These are phyloP conservation scores for Dinochytrium kinnereticum DNA, from an alignment of 371 early-diverging fungal genomes.

Conservation along the genomic window DNA sequence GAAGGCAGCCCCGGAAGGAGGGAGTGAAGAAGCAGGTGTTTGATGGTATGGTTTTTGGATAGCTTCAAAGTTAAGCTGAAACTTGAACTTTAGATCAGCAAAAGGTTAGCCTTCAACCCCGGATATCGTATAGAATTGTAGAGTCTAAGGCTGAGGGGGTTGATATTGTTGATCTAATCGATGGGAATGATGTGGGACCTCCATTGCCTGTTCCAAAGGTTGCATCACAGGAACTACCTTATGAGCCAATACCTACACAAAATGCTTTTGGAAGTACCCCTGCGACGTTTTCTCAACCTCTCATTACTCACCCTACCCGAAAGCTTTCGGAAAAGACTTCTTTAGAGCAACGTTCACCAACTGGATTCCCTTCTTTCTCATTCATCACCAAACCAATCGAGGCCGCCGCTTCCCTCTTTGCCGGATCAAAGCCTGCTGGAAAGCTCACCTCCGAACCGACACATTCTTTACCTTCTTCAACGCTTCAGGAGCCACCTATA, in stretches of 20 bases:
- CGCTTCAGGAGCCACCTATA: background rate
- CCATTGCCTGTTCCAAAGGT: conserved; percentile 14
- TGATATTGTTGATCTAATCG: conserved; percentile 16
- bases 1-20: conserved; percentile 18
- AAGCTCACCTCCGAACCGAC: background rate
- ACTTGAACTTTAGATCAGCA: no score
- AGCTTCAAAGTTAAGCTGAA: no score
- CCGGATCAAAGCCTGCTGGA: background rate
- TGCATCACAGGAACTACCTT: background rate
- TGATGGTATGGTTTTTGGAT: no score
- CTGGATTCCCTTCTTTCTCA: background rate
- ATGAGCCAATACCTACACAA: no score
- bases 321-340: background rate
- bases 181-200: conserved; percentile 17
- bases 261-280: no score
- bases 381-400: background rate
- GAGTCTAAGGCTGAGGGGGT: conserved; percentile 17
- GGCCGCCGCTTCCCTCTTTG: background rate
- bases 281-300: no score
- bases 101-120: conserved; percentile 6
- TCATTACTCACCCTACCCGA: background rate
- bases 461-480: background rate
- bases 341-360: background rate
- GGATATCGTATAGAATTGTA: conserved; percentile 12
- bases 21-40: conserved; percentile 14